Base-by-base conservation (phyloP, 2,329 filamentous ascomycete genomes). In the Trichoderma sp. region DNA sequence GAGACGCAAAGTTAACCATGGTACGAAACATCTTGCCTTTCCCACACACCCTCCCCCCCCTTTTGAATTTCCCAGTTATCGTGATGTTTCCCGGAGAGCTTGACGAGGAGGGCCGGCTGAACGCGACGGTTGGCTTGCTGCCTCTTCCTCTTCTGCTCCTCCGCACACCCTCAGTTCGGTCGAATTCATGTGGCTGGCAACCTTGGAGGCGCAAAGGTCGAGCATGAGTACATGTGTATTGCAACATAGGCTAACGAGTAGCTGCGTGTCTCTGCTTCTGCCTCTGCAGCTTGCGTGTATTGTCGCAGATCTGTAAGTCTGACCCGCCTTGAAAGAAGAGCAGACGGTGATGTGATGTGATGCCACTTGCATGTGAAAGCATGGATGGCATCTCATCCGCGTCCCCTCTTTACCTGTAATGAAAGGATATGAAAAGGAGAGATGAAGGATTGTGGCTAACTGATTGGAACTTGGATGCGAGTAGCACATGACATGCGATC, bases 401-500 rank as follows among this genome's bases (percentile, higher is more conserved):
- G 21, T n/a, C 27, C 6, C 16, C 13, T 40, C 33, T 29, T 58
- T 33, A 29, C 43, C 24, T 57, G 62, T 57, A 57, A 57, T 43
- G 24, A 61, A 49, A 47, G 21, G n/a, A 29, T 43, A 43, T 10
- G 7, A 49, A 57, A 63, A 52, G 21, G 43, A 31, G n/a, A 31
- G 21, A 43, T 53, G 43, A 56, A 64, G 59, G 72, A 68, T 33
- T 69, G 70, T 73, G 72, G 73, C 76, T 77, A 71, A 77, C 75
- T 71, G 69, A 63, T 47, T 72, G 24, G 47, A 70, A 74, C 70
- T 69, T 71, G 66, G 59, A 68, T 71, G 52, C 70, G 71, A 71
- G 68, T 82, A 94, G 91, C 92, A 95, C 88, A 95, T 95, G 92
- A 95, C 92, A 79, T 95, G 92, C 86, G 92, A 95, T 86, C 90